A percentile compares a stretch with the other conserved stretches of the same genome.
phyloP scores from a whole-genome alignment of 345 rosid species.

The Diplotaxis tenuifolia region DNA sequence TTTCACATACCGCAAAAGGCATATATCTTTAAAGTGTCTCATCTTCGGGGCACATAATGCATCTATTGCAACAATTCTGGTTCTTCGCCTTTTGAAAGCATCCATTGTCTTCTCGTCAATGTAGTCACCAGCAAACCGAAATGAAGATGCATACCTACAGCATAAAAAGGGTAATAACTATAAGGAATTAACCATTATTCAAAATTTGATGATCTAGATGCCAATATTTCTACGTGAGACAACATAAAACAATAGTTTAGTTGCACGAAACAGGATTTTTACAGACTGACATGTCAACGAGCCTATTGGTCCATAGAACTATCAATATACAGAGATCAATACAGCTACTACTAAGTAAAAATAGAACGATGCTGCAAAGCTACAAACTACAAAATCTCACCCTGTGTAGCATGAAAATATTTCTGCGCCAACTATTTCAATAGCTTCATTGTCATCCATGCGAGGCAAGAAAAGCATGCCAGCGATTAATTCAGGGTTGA shows the following conservation, averaged over 20 bases:
- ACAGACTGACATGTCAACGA: neutral
- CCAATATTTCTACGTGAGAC: constrained; percentile 8
- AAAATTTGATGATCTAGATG: constrained; percentile 3
- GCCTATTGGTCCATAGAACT: constrained; percentile 15
- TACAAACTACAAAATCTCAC: constrained; percentile 45
- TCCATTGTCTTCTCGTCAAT: constrained; percentile 61
- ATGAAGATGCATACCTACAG: constrained; percentile 87
- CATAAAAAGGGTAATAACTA: constrained; percentile 24
- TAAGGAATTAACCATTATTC: neutral
- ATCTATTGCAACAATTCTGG: constrained; percentile 77
- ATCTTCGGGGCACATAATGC: constrained; percentile 62
- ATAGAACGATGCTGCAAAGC: constrained; percentile 6
- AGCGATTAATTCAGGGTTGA: constrained; percentile 85
- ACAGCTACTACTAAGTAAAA: constrained; percentile 4
- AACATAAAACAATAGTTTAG: too few relatives aligned
- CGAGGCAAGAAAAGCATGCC: constrained; percentile 93
- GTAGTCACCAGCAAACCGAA: constrained; percentile 78
- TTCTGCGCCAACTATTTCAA: constrained; percentile 84
- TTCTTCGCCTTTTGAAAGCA: constrained; percentile 58
- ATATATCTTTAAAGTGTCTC: constrained; percentile 52
- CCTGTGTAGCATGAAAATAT: constrained; percentile 82
- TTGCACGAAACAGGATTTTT: constrained; percentile 2
- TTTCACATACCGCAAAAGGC: constrained; percentile 64
- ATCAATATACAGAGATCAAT: constrained; percentile 2
- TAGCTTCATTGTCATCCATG: constrained; percentile 85